Evolutionary conservation across 2,329 filamentous ascomycete genomes (phyloP), one percentile per base, ranked within the genome.

Genomic region (Trichoderma arundinaceum): DNA sequence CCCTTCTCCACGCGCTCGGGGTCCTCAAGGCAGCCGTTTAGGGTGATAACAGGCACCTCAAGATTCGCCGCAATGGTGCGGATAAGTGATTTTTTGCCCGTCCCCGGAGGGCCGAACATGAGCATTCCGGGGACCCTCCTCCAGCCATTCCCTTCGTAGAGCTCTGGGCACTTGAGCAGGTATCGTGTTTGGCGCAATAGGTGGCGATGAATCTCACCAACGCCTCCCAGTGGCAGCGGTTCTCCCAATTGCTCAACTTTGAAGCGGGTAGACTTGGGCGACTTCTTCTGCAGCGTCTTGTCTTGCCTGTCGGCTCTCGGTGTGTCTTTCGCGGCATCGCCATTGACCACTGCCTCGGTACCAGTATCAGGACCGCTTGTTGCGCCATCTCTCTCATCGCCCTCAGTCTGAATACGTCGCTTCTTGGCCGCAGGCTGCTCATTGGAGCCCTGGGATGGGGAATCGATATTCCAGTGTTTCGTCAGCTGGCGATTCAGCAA

Each of bases 11-110:
- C 69, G 33, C 77, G 77, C 48, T 82, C 79, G 0, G 71, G 71
- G n/a, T 80, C 78, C 1, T 72, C 68, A 1, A 82, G 74, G 17
- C 77, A 79, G 3, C 69, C 71, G 0, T 71, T 72, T 1, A 81
- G 70, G 1, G 89, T 86, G 59, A 96, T 85, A 66, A 94, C 90
- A 0, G 91, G 90, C 0, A 94, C 87, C 1, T 87, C 88, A 15
- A 92, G 80, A 67, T 88, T 85, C 1, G 90, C 88, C 1, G 92
- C 92, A 68, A 92, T 87, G 1, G 88, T 90, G 71, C 90, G 86
- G 7, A 92, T 88, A 53, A 94, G 85, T 75, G 92, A 88, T 0
- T 88, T 92, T 76, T 96, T 95, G 68, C 92, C 92, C 68, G 90
- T 92, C 17, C 92, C 92, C 1, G 90, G 87, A 0, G 92, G 92